phyloP scores from a whole-genome alignment of 768 basidiomycete genomes.

The Boletus rufocinnamomeus region DNA sequence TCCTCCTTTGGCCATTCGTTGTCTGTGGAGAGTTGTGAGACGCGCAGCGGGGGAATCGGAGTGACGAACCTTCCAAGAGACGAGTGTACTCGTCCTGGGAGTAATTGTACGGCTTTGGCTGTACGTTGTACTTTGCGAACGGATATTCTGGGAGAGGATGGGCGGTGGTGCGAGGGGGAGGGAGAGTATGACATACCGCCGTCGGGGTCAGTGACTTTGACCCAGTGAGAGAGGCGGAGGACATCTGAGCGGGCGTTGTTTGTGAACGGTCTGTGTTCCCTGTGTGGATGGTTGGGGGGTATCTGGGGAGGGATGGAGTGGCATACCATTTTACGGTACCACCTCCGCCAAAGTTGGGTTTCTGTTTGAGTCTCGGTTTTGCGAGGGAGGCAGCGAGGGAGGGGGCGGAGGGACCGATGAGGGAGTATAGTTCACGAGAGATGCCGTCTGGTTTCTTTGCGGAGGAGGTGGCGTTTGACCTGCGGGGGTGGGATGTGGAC shows the following conservation, averaged over 20 bases:
- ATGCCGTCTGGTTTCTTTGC: slow-evolving; percentile 85
- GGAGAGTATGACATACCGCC: slow-evolving; percentile 45
- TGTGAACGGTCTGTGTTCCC: slow-evolving; percentile 76
- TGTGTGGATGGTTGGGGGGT: slow-evolving; percentile 30
- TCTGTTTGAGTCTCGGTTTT: slow-evolving; percentile 85
- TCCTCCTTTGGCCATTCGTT: slow-evolving; percentile 90
- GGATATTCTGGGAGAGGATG: slow-evolving; percentile 56
- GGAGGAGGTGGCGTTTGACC: slow-evolving; percentile 32
- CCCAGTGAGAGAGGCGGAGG: slow-evolving; percentile 84
- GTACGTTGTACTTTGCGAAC: slow-evolving; percentile 83
- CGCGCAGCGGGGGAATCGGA: not conserved
- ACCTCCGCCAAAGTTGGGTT: slow-evolving; percentile 69
- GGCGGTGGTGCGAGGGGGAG: not conserved
- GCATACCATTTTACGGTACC: slow-evolving; percentile 71
- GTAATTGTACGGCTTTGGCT: slow-evolving; percentile 65
- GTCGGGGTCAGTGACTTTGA: slow-evolving; percentile 58
- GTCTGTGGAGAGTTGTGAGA: slow-evolving; percentile 44
- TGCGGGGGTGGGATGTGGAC: slow-evolving; percentile 44
- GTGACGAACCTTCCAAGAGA: slow-evolving; percentile 65
- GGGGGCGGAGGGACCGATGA: slow-evolving; percentile 94
- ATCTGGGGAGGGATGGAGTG: not conserved
- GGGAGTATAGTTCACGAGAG: slow-evolving; percentile 86
- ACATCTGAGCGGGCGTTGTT: slow-evolving; percentile 69
- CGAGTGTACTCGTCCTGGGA: slow-evolving; percentile 84
- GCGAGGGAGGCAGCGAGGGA: slow-evolving; percentile 77